Base-by-base conservation (phyloP, 495 filamentous ascomycete species). In the Xylaria flabelliformis region DNA sequence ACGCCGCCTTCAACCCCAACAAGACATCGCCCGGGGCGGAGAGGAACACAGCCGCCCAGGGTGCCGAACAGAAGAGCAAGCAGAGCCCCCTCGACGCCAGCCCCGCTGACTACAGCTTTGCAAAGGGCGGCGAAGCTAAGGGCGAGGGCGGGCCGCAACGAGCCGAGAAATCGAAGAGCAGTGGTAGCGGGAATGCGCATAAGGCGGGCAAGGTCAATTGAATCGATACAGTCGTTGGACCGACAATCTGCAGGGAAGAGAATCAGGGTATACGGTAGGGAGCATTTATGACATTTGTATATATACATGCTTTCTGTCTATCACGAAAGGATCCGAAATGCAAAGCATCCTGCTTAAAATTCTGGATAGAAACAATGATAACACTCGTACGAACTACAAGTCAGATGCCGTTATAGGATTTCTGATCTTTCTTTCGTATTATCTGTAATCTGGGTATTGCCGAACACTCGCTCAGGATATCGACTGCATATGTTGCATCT, bases 21-120 rank as follows among this genome's bases (percentile, higher is more conserved):
- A 79, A 80, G 74, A 86, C 83, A 7, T 58, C 71, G n/a, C 85
- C 85, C 6, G 78, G 81, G n/a, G 55, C 63, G n/a, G 82, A 76
- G 69, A 74, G 55, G 61, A 64, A 74, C 4, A 68, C 73, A 2
- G 79, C 79, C 0, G 78, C 56, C 6, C 36, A 70, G 0, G 75
- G 76, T 26, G 79, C 79, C 0, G 78, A 56, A 4, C 44, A 72
- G 2, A 74, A 78, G 42, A 74, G 65, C 71, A 77, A 80, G 44
- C 77, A 78, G 12, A 84, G 80, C 73, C 78, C 80, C 5, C 74
- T 86, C 4, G 79, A 82, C 4, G 73, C 72, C 9, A 83, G 80
- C 56, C 82, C 81, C 0, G 84, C 82, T 0, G 78, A 85, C 74
- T 72, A 79, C 63, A 73, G 70, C 7, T 74, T 84, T 24, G 68